These are phyloP conservation scores for Chytridium lagenaria DNA, from an alignment of 371 early-diverging fungal species.

Conservation along the genomic window DNA sequence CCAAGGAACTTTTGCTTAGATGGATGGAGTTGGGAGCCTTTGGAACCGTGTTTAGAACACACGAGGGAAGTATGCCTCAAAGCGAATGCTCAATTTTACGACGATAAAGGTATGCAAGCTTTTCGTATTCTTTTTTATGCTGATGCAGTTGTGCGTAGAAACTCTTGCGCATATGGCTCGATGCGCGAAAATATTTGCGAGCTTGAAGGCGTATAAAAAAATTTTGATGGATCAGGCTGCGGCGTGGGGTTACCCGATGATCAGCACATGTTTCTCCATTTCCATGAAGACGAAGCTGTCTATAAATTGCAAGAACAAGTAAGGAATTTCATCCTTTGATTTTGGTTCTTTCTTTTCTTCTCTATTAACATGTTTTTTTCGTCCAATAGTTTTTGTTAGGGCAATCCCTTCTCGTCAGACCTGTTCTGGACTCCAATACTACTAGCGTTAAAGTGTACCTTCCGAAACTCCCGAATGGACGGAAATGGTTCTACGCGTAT, in stretches of 20 bases:
- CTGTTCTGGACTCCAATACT: constrained; percentile 5
- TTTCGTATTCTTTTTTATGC: background rate
- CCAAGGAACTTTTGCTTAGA: constrained; percentile 53
- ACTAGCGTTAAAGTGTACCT: constrained; percentile 13
- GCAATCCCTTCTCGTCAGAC: constrained; percentile 14
- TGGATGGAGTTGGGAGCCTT: constrained; percentile 65
- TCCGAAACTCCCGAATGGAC: constrained; percentile 8
- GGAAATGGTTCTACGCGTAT: constrained; percentile 4
- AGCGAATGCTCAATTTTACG: constrained; percentile 61
- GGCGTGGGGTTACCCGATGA: constrained; percentile 60
- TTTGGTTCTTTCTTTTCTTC: no score
- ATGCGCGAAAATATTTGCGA: constrained; percentile 49
- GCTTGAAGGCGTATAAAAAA: constrained; percentile 43
- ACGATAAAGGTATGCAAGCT: constrained; percentile 51
- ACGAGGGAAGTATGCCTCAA: constrained; percentile 58
- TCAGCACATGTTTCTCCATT: constrained; percentile 59
- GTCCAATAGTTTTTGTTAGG: constrained; percentile 23
- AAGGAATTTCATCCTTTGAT: no score
- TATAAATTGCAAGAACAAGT: background rate
- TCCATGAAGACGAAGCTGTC: constrained; percentile 32
- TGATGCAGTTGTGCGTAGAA: background rate
- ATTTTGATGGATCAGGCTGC: constrained; percentile 54
- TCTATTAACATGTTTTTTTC: no score
- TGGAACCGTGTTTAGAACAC: constrained; percentile 55
- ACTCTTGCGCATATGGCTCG: constrained; percentile 45